Evolutionary conservation across 2,329 filamentous ascomycete species (phyloP).

Genomic region (Boeremia exigua): DNA sequence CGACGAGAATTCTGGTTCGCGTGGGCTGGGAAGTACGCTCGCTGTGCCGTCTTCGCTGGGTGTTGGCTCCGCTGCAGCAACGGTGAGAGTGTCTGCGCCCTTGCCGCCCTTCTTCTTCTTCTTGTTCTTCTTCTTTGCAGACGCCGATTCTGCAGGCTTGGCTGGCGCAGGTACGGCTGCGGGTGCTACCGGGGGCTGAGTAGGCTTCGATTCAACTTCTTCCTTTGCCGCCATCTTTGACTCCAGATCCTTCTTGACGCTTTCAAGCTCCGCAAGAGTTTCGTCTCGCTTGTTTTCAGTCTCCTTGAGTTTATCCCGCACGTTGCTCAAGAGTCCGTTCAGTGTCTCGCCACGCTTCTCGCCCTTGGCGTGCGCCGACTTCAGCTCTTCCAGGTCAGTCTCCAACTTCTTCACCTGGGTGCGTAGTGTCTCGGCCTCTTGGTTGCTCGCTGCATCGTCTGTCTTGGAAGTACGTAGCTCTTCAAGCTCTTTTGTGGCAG

Average conservation of each 20-base stretch:
- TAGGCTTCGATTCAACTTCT: conserved; percentile 13
- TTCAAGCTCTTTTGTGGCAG: conserved; percentile 56
- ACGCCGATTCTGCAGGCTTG: conserved; percentile 41
- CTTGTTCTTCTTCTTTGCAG: conserved; percentile 77
- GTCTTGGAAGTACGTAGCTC: conserved; percentile 49
- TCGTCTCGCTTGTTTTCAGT: conserved; percentile 57
- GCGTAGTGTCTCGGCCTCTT: conserved; percentile 36
- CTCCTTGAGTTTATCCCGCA: conserved; percentile 61
- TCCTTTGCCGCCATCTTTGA: conserved; percentile 19
- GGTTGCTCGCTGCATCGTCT: conserved; percentile 38
- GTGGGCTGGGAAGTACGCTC: conserved; percentile 42
- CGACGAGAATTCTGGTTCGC: conserved; percentile 52
- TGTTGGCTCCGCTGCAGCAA: conserved; percentile 40
- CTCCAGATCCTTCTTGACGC: conserved; percentile 39
- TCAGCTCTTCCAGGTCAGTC: conserved; percentile 37
- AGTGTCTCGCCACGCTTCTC: conserved; percentile 63
- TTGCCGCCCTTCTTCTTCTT: conserved; percentile 79
- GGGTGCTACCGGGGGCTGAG: conserved; percentile 26
- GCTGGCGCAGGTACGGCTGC: conserved; percentile 16
- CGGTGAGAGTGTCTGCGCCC: conserved; percentile 26
- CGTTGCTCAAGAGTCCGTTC: conserved; percentile 61
- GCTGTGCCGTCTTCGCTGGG: conserved; percentile 48
- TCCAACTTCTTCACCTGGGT: conserved; percentile 42
- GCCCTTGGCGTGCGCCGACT: conserved; percentile 44
- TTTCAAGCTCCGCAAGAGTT: conserved; percentile 52